These are phyloP conservation scores for Podospora anserina DNA, from an alignment of 495 filamentous ascomycete genomes.

Conservation along the genomic window DNA sequence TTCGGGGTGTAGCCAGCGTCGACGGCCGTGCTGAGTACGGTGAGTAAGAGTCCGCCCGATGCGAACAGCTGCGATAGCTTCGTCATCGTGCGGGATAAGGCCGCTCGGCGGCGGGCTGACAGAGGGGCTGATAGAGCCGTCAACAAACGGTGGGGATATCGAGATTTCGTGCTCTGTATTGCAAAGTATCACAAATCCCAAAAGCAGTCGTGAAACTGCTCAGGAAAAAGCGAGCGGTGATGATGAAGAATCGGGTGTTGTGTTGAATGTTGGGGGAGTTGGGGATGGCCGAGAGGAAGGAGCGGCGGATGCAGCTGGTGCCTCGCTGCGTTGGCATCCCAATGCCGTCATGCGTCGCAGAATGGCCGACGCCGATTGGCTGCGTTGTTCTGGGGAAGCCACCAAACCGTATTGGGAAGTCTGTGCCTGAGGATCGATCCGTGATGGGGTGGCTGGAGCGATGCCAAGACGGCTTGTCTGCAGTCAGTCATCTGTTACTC, in stretches of 20 bases:
- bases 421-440: constrained; percentile 17
- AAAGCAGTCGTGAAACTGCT: background rate
- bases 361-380: constrained; percentile 13
- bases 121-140: background rate
- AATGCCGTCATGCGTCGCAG: constrained; percentile 23
- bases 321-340: constrained; percentile 1
- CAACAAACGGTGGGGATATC: background rate
- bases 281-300: constrained; percentile 4
- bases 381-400: constrained; percentile 4
- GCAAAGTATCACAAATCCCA: background rate
- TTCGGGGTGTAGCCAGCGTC: constrained; percentile 49
- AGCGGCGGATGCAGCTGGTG: background rate
- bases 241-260: constrained; percentile 10
- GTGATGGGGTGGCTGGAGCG: background rate
- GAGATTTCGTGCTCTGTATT: background rate
- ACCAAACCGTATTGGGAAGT: background rate
- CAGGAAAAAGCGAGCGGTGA: background rate
- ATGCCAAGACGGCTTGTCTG: constrained; percentile 2
- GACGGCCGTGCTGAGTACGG: constrained; percentile 28
- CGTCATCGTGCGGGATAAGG: constrained; percentile 26
- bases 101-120: constrained; percentile 32
- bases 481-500: background rate
- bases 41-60: constrained; percentile 37
- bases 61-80: constrained; percentile 36
- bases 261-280: constrained; percentile 5